A percentile compares a stretch with the other conserved stretches of the same genome.
Evolutionary conservation across 2,329 filamentous ascomycete species (phyloP).

Genomic region (Ilyonectria mors-panacis): DNA sequence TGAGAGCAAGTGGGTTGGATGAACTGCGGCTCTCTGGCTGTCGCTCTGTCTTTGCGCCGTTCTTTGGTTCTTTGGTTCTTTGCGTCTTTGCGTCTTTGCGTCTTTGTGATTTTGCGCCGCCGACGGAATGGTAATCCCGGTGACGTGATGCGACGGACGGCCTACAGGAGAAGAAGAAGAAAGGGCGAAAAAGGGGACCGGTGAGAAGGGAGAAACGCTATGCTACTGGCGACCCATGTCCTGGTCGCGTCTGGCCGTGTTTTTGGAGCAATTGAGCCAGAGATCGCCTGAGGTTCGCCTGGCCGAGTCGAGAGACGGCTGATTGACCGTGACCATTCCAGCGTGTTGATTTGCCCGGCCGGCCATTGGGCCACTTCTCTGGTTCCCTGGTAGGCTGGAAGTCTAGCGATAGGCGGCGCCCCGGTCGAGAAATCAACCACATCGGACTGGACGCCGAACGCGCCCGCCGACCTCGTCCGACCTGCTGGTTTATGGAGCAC

Average conservation of each 20-base stretch:
- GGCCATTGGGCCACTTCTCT: slow-evolving; percentile 1
- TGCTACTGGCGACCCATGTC: not conserved
- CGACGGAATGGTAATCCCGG: not conserved
- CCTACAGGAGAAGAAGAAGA: not conserved
- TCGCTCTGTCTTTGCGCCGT: not conserved
- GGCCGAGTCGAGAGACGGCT: slow-evolving; percentile 15
- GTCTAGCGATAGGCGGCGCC: slow-evolving; percentile 6
- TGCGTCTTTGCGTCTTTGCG: not conserved
- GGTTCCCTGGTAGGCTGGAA: not conserved
- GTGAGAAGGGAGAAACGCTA: slow-evolving; percentile 3
- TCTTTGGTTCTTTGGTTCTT: no score
- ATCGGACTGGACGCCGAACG: slow-evolving; percentile 31
- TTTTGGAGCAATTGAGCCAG: not conserved
- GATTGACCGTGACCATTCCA: slow-evolving; percentile 23
- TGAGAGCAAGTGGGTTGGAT: not conserved
- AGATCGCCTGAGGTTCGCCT: not conserved
- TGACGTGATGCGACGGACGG: not conserved
- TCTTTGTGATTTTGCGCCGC: not conserved
- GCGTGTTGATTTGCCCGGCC: slow-evolving; percentile 11
- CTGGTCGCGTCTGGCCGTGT: not conserved
- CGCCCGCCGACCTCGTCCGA: slow-evolving; percentile 24
- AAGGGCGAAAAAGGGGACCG: not conserved
- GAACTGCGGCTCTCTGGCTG: slow-evolving; percentile 1
- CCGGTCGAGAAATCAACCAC: not conserved
- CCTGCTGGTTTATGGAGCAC: slow-evolving; percentile 2